Percentiles rank a stretch among this genome's conserved stretches.
These are phyloP conservation scores for Hibiscus tridactylites DNA, from an alignment of 345 rosid species.

Conservation along the genomic window DNA sequence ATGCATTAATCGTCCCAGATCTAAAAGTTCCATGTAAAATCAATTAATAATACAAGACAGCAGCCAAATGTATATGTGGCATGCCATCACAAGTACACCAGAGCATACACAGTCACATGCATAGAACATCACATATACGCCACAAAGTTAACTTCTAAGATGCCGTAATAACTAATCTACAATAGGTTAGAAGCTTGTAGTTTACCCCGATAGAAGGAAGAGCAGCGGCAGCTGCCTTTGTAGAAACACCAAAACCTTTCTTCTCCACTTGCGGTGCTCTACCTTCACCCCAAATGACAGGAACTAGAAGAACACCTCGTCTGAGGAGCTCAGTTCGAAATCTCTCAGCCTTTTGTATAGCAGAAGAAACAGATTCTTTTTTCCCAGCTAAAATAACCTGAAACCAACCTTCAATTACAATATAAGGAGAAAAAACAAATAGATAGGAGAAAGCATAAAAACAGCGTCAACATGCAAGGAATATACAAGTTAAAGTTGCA, in stretches of 20 bases:
- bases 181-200: constrained; percentile 1
- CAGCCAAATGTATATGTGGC: background rate
- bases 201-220: constrained; percentile 91
- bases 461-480: background rate
- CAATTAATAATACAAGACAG: background rate
- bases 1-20: background rate
- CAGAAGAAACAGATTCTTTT: constrained; percentile 55
- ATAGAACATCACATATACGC: background rate
- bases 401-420: constrained; percentile 15
- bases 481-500: background rate
- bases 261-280: constrained; percentile 46
- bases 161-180: background rate
- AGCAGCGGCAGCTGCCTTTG: constrained; percentile 40
- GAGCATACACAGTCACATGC: background rate
- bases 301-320: constrained; percentile 85
- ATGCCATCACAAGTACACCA: background rate
- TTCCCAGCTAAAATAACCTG: constrained; percentile 88
- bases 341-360: constrained; percentile 74
- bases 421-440: background rate
- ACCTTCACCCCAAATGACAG: constrained; percentile 75
- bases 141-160: background rate
- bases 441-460: background rate
- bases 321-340: constrained; percentile 81
- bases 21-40: background rate
- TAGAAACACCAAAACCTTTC: constrained; percentile 74